Conservation (phyloP, 768 basidiomycete genomes). For the Cystofilobasidium capitatum region DNA sequence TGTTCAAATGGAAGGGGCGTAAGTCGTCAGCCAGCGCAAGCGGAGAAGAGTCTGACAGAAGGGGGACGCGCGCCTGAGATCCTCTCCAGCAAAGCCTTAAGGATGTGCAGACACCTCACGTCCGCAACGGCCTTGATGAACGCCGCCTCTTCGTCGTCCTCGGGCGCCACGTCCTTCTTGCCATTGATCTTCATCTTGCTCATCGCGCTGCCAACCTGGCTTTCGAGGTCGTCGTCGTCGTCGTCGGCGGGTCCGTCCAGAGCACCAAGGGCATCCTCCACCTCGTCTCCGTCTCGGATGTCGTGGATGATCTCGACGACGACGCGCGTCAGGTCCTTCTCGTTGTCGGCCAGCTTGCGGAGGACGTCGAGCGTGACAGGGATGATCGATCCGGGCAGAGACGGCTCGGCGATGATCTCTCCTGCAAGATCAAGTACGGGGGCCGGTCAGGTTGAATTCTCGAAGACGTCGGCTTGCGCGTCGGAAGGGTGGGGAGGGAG, state of each 20-base stretch:
- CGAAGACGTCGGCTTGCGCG: background rate
- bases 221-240: constrained; percentile 11
- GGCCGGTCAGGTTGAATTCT: background rate
- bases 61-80: constrained; percentile 20
- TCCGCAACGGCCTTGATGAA: constrained; percentile 8
- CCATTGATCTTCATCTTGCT: background rate
- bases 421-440: constrained; percentile 42
- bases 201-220: background rate
- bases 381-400: constrained; percentile 60
- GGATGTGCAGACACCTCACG: constrained; percentile 13
- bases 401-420: constrained; percentile 66
- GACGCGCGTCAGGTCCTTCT: constrained; percentile 75
- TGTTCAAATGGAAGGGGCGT: constrained; percentile 21
- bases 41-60: background rate
- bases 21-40: background rate
- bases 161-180: constrained; percentile 12
- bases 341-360: constrained; percentile 57
- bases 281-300: constrained; percentile 45
- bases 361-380: constrained; percentile 74
- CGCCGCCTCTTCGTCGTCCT: constrained; percentile 1
- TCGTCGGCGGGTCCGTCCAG: background rate
- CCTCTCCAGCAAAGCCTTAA: constrained; percentile 19
- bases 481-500: background rate
- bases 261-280: background rate
- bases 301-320: constrained; percentile 82